phyloP scores from a whole-genome alignment of 2,329 filamentous ascomycete species.

The Cordyceps militaris region DNA sequence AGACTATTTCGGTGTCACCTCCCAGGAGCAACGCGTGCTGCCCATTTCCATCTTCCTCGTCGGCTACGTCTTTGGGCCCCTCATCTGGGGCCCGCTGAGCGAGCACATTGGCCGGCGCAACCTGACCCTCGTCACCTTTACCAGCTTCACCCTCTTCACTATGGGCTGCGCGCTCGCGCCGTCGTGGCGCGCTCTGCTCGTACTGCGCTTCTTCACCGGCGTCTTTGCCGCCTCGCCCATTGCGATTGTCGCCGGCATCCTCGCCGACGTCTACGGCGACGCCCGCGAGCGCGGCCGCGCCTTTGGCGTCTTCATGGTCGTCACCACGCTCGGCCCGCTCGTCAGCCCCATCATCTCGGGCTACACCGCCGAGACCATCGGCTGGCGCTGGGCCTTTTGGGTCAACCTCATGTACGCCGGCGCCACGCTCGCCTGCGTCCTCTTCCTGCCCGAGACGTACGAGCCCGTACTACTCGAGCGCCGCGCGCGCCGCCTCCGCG shows the following conservation, averaged over 20 bases:
- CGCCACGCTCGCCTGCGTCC: conserved; percentile 48
- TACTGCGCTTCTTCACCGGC: conserved; percentile 49
- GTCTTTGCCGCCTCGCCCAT: conserved; percentile 52
- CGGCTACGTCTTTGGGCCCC: conserved; percentile 54
- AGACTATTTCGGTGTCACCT: conserved; percentile 48
- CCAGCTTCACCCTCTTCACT: conserved; percentile 42
- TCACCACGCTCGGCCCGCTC: conserved; percentile 60
- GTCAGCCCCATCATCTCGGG: conserved; percentile 59
- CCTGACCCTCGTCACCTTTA: conserved; percentile 39
- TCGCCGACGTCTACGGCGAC: conserved; percentile 59
- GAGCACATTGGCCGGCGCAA: conserved; percentile 55
- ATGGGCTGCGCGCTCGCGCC: conserved; percentile 50
- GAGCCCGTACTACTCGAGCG: conserved; percentile 49
- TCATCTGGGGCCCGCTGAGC: conserved; percentile 58
- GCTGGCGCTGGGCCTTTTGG: conserved; percentile 67
- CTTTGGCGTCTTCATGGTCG: conserved; percentile 59
- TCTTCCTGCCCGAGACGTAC: conserved; percentile 61
- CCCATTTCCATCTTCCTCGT: conserved; percentile 59
- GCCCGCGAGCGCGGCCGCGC: conserved; percentile 45
- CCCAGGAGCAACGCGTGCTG: conserved; percentile 38
- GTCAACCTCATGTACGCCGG: conserved; percentile 63
- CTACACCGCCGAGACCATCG: conserved; percentile 49
- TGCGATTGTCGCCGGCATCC: conserved; percentile 54
- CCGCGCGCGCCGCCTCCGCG: conserved; percentile 51
- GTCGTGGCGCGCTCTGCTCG: conserved; percentile 43